Conservation (phyloP, 2,329 filamentous ascomycete genomes). For the Juglanconis oblonga region DNA sequence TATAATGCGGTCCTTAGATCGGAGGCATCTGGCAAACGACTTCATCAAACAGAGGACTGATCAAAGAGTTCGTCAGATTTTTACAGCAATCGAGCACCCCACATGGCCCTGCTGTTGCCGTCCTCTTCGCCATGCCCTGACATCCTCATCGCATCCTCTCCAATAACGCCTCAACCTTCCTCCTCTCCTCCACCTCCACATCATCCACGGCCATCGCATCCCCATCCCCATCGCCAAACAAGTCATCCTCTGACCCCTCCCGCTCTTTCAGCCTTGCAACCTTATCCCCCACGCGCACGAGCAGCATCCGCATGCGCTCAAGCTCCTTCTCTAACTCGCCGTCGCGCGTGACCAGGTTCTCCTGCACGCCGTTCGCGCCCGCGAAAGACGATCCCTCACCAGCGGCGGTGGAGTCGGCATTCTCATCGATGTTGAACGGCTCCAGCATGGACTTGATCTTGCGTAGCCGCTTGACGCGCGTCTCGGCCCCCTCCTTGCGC, state of each 20-base stretch:
- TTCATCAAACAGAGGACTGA: no score
- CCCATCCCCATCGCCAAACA: slow-evolving; percentile 18
- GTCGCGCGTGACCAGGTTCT: slow-evolving; percentile 64
- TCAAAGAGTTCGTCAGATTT: background rate
- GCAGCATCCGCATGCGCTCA: slow-evolving; percentile 62
- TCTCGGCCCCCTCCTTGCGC: slow-evolving; percentile 34
- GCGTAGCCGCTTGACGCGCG: slow-evolving; percentile 42
- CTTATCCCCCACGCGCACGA: slow-evolving; percentile 56
- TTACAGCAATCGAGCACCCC: background rate
- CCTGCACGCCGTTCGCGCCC: slow-evolving; percentile 48
- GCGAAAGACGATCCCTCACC: slow-evolving; percentile 16
- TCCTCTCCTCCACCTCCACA: slow-evolving; percentile 37
- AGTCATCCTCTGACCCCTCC: slow-evolving; percentile 2
- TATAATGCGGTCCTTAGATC: no score
- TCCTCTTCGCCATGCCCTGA: background rate
- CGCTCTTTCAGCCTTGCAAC: slow-evolving; percentile 38
- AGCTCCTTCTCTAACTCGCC: slow-evolving; percentile 65
- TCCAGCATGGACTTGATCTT: slow-evolving; percentile 49
- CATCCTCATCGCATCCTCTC: slow-evolving; percentile 24
- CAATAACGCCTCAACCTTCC: slow-evolving; percentile 41
- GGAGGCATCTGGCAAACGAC: no score
- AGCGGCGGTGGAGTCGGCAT: background rate
- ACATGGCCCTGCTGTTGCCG: no score
- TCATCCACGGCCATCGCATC: slow-evolving; percentile 30
- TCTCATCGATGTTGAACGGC: slow-evolving; percentile 37